These are phyloP conservation scores for Artomyces pyxidatus DNA, from an alignment of 768 basidiomycete genomes.

Conservation along the genomic window DNA sequence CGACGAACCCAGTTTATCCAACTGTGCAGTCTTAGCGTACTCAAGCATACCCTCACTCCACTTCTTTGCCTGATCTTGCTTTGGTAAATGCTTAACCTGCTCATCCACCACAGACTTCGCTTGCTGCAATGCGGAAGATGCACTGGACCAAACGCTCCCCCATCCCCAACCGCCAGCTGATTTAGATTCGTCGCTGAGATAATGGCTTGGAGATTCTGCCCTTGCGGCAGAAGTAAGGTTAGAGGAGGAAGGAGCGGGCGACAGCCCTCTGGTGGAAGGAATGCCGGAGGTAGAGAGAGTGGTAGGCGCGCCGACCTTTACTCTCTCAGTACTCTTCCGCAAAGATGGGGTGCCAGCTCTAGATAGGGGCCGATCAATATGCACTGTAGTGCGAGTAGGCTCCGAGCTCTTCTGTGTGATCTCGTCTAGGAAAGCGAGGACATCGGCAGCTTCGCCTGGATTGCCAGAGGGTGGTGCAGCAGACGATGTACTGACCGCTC, in stretches of 20 bases:
- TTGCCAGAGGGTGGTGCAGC: constrained; percentile 22
- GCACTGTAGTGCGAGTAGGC: constrained; percentile 54
- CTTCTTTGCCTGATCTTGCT: constrained; percentile 80
- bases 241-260: constrained; percentile 25
- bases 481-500: constrained; percentile 10
- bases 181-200: constrained; percentile 5
- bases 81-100: constrained; percentile 81
- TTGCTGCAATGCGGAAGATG: constrained; percentile 80
- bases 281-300: constrained; percentile 29
- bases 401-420: constrained; percentile 88
- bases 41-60: constrained; percentile 82
- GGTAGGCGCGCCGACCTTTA: constrained; percentile 45
- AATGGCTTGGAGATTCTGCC: constrained; percentile 11
- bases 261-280: constrained; percentile 23
- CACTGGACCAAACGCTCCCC: constrained; percentile 84
- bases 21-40: constrained; percentile 79
- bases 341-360: constrained; percentile 65
- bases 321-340: constrained; percentile 71
- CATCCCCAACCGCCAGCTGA: constrained; percentile 61
- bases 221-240: constrained; percentile 11
- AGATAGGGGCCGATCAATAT: constrained; percentile 49
- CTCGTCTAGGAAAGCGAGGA: constrained; percentile 89
- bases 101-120: constrained; percentile 87
- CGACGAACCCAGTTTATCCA: constrained; percentile 78
- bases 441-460: constrained; percentile 70